Evolutionary conservation across 1,284 basidiomycete species (phyloP), one percentile per base, ranked within the genome.

Genomic region (Porogramme epimiltina): DNA sequence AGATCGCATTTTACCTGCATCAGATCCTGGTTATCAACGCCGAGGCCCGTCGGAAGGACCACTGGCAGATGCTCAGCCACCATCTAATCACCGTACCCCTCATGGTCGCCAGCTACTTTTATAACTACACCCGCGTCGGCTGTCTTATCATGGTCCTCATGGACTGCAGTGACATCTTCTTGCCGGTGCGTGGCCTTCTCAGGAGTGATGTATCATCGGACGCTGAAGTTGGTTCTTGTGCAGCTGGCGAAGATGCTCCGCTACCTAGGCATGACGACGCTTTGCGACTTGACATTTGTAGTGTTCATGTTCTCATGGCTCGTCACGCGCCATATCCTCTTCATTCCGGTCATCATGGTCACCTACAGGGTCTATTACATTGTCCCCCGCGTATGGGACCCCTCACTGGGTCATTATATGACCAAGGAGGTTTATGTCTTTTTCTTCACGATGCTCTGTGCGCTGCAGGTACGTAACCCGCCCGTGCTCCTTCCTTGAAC

Each of bases 1-100:
- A 98, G 70, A 85, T 84, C n/a, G 92, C 93, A 9, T 97, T 95
- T 72, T 98, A 97, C 76, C 73, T 91, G 53, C 95, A 98, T 66
- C 93, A 96, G 71, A 77, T 97, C 18, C 78, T 98, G 56, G 88
- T 96, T 49, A 81, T 99, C 68, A 91, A 98, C 69, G 87, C 93
- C n/a, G 96, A 99, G 71, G 94, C 88, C 42, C 80, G 85, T 48
- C 81, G 96, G 51, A 95, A 93, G 66, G 96, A 99, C 71, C 93
- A 97, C 70, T 78, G 79, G 69, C 95, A 98, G 72, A 99, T 98
- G 96, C 90, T 98, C 78, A 77, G 85, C 25, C 96, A 99, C 74
- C 96, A 99, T 71, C 69, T 97, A 63, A 89, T 98, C 63, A 96
- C 95, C 18, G 82, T 95, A 52, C 69, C 79, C 36, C 82, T 99